A percentile compares a stretch with the other conserved stretches of the same genome.
Evolutionary conservation across 2,329 filamentous ascomycete species (phyloP).

Genomic region (Huntiella bhutanensis): DNA sequence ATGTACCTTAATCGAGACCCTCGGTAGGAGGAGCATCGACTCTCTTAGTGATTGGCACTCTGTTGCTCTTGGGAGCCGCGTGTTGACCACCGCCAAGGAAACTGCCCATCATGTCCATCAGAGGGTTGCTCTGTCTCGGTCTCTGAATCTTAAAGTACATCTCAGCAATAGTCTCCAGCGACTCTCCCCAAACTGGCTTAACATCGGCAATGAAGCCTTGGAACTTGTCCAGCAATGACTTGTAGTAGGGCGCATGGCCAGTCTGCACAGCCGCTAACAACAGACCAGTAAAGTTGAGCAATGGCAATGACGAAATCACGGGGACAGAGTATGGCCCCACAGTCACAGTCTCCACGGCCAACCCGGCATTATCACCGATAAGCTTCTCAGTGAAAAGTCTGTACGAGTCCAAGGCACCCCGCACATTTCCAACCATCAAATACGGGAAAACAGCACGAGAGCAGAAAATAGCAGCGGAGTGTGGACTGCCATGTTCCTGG

Average conservation of each 20-base stretch:
- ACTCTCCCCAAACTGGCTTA: constrained; percentile 53
- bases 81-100: constrained; percentile 54
- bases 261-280: constrained; percentile 70
- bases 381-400: constrained; percentile 36
- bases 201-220: constrained; percentile 57
- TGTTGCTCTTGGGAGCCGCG: constrained; percentile 17
- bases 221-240: constrained; percentile 68
- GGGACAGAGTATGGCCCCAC: constrained; percentile 53
- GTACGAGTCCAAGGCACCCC: constrained; percentile 69
- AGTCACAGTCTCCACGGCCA: constrained; percentile 67
- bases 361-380: constrained; percentile 24
- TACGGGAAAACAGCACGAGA: constrained; percentile 80
- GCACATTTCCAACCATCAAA: constrained; percentile 73
- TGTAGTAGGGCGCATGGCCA: constrained; percentile 58
- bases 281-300: constrained; percentile 84
- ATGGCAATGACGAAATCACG: constrained; percentile 77
- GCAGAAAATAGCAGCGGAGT: constrained; percentile 71
- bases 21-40: constrained; percentile 35
- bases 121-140: constrained; percentile 73
- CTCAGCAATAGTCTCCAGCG: constrained; percentile 73
- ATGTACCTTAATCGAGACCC: constrained; percentile 32
- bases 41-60: constrained; percentile 25
- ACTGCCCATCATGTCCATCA: constrained; percentile 96
- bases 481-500: constrained; percentile 56
- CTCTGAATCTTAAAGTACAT: constrained; percentile 92